Evolutionary conservation across 2,329 filamentous ascomycete genomes (phyloP).

Genomic region (Cordyceps farinosa): DNA sequence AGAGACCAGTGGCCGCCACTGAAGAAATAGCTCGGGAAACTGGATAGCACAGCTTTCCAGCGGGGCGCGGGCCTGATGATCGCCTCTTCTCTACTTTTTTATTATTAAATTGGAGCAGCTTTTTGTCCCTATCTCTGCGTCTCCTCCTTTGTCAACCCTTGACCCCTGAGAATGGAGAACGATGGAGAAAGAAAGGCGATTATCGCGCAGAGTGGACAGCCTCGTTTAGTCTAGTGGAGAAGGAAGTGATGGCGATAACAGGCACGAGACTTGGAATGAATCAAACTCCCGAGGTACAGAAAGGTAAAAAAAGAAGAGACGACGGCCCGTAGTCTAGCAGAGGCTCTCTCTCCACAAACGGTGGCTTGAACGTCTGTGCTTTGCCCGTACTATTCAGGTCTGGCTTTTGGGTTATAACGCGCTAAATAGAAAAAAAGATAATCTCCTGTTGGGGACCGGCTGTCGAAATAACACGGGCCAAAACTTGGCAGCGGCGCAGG

Average conservation of each 20-base stretch:
- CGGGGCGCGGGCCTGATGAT: neutral
- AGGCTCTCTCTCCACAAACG: neutral
- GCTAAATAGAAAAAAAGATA: too few relatives aligned
- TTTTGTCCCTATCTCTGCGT: neutral
- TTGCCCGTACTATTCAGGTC: too few relatives aligned
- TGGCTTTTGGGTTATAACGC: too few relatives aligned
- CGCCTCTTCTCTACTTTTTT: constrained; percentile 1
- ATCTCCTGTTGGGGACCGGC: too few relatives aligned
- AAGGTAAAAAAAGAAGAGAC: neutral
- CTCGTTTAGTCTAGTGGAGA: neutral
- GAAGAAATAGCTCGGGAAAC: neutral
- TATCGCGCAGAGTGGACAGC: neutral
- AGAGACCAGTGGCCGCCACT: neutral
- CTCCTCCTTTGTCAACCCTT: neutral
- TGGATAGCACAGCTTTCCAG: neutral
- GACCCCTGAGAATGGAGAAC: neutral
- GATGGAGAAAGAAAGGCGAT: neutral
- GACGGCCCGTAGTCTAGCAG: neutral
- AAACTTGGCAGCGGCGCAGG: too few relatives aligned
- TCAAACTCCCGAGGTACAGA: neutral
- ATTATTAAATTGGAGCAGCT: neutral
- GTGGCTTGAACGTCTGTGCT: neutral
- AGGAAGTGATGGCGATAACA: neutral
- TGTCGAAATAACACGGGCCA: too few relatives aligned
- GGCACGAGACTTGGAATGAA: neutral